Percentiles rank a stretch among this genome's conserved stretches.
Evolutionary conservation across 306 rosid species (phyloP).

Genomic region (Glycine soja): DNA sequence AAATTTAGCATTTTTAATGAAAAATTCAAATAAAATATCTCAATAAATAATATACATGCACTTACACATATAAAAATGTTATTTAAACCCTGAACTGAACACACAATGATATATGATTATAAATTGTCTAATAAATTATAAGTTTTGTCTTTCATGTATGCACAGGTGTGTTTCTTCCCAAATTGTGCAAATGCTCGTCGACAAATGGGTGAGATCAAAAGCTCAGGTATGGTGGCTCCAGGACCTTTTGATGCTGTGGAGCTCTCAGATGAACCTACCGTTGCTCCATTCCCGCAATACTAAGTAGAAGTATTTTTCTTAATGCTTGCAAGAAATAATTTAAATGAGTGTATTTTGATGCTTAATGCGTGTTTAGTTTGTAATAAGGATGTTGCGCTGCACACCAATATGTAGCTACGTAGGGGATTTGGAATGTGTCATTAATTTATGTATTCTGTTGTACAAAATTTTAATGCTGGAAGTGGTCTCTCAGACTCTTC

Average conservation of each 20-base stretch:
- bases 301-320: neutral
- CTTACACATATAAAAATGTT: too few relatives aligned
- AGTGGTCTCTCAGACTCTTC: neutral
- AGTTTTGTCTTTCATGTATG: neutral
- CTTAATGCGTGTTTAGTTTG: neutral
- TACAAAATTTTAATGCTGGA: neutral
- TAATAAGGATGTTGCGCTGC: neutral
- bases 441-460: neutral
- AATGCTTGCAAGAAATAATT: neutral
- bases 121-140: neutral
- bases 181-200: conserved; percentile 55
- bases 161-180: conserved; percentile 79
- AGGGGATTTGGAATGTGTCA: neutral
- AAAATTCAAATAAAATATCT: too few relatives aligned
- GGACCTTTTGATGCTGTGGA: conserved; percentile 42
- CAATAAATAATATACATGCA: too few relatives aligned
- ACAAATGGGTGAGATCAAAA: conserved; percentile 63
- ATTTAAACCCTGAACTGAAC: neutral
- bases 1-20: too few relatives aligned
- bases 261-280: neutral
- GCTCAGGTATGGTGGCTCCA: conserved; percentile 68
- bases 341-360: neutral
- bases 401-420: neutral
- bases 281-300: conserved; percentile 44
- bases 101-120: neutral